Evolutionary conservation across 2,329 filamentous ascomycete genomes (phyloP), one percentile per base, ranked within the genome.

Genomic region (Clonostachys sp.): DNA sequence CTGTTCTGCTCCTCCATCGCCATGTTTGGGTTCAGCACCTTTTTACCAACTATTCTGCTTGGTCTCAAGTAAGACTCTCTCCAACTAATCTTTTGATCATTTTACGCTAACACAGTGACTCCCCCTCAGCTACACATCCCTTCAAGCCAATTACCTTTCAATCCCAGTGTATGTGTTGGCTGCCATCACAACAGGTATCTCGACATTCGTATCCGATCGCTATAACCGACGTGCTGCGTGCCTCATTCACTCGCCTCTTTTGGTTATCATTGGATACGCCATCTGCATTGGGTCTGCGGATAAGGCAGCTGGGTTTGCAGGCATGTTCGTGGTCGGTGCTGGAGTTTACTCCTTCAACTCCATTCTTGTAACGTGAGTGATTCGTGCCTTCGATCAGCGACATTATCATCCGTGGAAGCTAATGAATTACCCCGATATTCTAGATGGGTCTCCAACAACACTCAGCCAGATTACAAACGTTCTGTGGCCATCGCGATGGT

Each of bases 121-220:
- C 20, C 24, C 8, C 5, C 45, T 42, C 12, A 18, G 30, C 40
- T 44, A 24, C 30, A 24, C 17, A 5, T 17, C 55, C 5, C 46
- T 62, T 8, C 45, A 58, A 35, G 59, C 54, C 18, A 62, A 65
- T 34, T 64, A 65, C 45, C 49, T 66, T 42, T 66, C 63, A 34
- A 65, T 67, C 34, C 65, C 65, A 3, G 61, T 66, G 1, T 67
- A 65, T 41, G 41, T 61, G 14, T 34, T 63, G 13, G 64, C 55
- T 12, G 55, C 55, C 8, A 53, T 64, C 13, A 50, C 53, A 34
- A 55, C 64, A 10, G 53, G 52, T 6, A 44, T 54, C 20, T 47
- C 54, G 5, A 55, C 55, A 12, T 62, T 49, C 45, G 46, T 53
- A 20, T 68, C 66, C 2, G 66, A 68, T 51, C 59, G 55, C 12